phyloP scores from a whole-genome alignment of 1,139 yeast species.

The Candida freyschussii region DNA sequence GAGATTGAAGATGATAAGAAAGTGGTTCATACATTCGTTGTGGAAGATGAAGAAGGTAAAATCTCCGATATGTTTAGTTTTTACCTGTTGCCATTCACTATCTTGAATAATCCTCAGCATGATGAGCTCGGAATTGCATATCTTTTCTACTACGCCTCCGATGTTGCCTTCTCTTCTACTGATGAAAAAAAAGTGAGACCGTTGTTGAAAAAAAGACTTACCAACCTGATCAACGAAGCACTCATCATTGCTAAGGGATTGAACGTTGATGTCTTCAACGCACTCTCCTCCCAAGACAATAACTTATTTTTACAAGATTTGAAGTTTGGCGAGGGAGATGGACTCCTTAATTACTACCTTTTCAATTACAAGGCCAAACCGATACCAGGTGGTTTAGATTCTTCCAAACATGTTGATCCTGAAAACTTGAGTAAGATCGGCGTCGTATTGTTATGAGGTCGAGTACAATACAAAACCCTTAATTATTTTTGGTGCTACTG shows the following conservation, averaged over 20 bases:
- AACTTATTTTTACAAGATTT: constrained; percentile 72
- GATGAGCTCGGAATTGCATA: constrained; percentile 80
- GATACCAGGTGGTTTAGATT: constrained; percentile 72
- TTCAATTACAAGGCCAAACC: constrained; percentile 87
- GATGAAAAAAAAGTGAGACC: constrained; percentile 31
- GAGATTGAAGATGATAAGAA: constrained; percentile 32
- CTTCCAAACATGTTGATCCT: constrained; percentile 45
- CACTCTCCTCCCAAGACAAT: constrained; percentile 87
- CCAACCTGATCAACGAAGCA: constrained; percentile 64
- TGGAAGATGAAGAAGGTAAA: constrained; percentile 55
- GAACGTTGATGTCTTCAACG: constrained; percentile 87
- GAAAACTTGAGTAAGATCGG: constrained; percentile 77
- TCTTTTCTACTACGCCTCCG: constrained; percentile 83
- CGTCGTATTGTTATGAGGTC: constrained; percentile 74
- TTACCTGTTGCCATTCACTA: constrained; percentile 83
- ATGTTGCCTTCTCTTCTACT: constrained; percentile 38
- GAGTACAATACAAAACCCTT: no score
- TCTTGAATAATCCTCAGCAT: constrained; percentile 63
- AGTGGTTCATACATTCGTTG: constrained; percentile 77
- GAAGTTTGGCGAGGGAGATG: constrained; percentile 94
- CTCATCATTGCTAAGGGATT: constrained; percentile 64
- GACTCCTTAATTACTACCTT: constrained; percentile 80
- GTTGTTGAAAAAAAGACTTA: constrained; percentile 53
- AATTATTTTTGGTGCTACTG: not conserved
- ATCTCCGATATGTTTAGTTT: constrained; percentile 89